Conservation (phyloP, 2,329 filamentous ascomycete species). For the Juglanconis oblonga region DNA sequence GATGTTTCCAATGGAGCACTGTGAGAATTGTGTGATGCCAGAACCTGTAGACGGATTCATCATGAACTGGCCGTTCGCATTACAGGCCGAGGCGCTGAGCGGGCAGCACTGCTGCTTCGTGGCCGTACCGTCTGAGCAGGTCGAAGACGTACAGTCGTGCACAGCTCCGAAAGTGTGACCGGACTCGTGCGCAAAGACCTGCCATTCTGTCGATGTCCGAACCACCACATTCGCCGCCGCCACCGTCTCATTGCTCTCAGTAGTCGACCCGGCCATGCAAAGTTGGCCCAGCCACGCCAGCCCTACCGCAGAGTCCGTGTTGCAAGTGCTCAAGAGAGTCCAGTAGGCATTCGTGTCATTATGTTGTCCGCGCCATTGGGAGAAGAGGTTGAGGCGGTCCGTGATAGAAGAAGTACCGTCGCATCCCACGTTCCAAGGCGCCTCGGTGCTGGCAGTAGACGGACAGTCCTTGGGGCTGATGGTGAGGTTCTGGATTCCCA, state of each 20-base stretch:
- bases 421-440: constrained; percentile 84
- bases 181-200: constrained; percentile 90
- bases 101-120: constrained; percentile 71
- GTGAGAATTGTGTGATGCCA: constrained; percentile 76
- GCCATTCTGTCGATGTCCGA: constrained; percentile 81
- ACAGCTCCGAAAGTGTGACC: constrained; percentile 95
- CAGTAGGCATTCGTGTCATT: constrained; percentile 86
- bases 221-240: constrained; percentile 88
- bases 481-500: constrained; percentile 83
- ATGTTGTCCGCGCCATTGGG: constrained; percentile 76
- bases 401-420: constrained; percentile 62
- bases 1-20: constrained; percentile 89
- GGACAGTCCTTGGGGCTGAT: constrained; percentile 76
- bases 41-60: constrained; percentile 89
- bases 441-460: constrained; percentile 59
- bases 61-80: constrained; percentile 77
- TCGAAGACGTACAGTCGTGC: constrained; percentile 76
- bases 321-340: constrained; percentile 81
- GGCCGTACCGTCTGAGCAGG: constrained; percentile 61
- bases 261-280: constrained; percentile 60
- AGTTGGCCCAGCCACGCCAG: constrained; percentile 91
- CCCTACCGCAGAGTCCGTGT: constrained; percentile 80
- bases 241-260: constrained; percentile 64
- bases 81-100: constrained; percentile 62
- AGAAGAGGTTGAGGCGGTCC: constrained; percentile 82